Conservation (phyloP, 768 basidiomycete genomes). For the Cystobasidium ongulense region DNA sequence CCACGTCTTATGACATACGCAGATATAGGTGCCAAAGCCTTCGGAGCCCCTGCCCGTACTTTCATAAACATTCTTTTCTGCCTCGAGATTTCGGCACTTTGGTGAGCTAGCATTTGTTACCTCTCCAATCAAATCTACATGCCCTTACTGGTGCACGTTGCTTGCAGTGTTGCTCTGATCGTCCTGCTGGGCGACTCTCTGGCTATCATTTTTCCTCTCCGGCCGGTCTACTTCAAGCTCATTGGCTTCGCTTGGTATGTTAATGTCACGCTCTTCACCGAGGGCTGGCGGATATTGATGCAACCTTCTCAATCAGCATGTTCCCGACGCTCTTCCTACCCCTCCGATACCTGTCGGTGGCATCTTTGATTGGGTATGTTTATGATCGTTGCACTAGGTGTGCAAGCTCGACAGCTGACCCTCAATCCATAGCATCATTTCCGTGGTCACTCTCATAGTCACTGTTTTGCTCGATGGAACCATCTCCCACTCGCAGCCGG, state of each 20-base stretch:
- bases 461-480: conserved; percentile 78
- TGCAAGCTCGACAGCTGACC: neutral
- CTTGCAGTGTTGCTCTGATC: conserved; percentile 66
- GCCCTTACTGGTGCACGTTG: neutral
- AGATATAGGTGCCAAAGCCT: conserved; percentile 81
- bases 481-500: conserved; percentile 62
- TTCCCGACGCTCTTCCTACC: conserved; percentile 80
- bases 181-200: conserved; percentile 82
- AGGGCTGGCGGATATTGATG: neutral
- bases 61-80: conserved; percentile 69
- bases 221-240: conserved; percentile 67
- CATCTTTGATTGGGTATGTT: conserved; percentile 63
- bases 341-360: conserved; percentile 72
- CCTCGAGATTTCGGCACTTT: conserved; percentile 74
- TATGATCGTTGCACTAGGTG: neutral
- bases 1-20: conserved; percentile 68
- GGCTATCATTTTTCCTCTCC: conserved; percentile 59
- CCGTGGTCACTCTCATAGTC: conserved; percentile 62
- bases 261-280: neutral
- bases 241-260: conserved; percentile 63
- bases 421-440: conserved; percentile 51
- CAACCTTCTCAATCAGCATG: conserved; percentile 51
- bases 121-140: neutral
- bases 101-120: conserved; percentile 48
- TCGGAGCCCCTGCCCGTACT: conserved; percentile 62